Base-by-base conservation (phyloP, 2,329 filamentous ascomycete species). In the Calonectria henricotiae region DNA sequence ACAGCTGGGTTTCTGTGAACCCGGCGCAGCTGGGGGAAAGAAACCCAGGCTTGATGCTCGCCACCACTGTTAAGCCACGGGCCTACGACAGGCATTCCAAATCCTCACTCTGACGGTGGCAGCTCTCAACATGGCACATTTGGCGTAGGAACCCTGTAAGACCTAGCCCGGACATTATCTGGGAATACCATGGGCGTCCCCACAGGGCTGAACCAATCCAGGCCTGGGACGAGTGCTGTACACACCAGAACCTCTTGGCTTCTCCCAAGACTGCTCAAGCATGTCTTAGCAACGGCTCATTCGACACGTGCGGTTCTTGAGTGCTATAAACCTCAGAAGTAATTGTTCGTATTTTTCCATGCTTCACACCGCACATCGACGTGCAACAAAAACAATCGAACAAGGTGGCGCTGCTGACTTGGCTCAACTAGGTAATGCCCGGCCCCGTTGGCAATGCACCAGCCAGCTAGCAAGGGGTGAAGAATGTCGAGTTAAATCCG, bases 1-100 rank as follows among this genome's bases (percentile, higher is more conserved):
- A 67, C 66, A 69, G 63, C 61, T 65, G 66, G 69, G n/a, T 20
- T 20, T 20, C 35, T 58, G 32, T 11, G 51, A 39, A 11, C 35
- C 20, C 20, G 32, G 32, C 51, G 32, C 51, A 58, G 35, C 32
- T 37, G 17, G 30, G 30, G 5, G 6, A 15, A 12, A 11, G 5
- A 7, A 15, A 12, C n/a, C 51, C 51, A 37, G 51, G 20, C 32
- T 17, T 23, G 49, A n/a, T 35, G 20, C 32, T n/a, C 51, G 3
- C 51, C 4, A 35, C 51, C 51, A 8, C 32, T 20, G 27, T 32
- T n/a, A 23, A 39, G 32, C 35, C 20, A 37, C 32, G 25, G 51
- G 51, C 32, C 51, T 39, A 32, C 35, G 20, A n/a, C 32, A 20
- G 49, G 30, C 49, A 27, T 55, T 11, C 4, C 51, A 37, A 39